These are phyloP conservation scores for Saccharomyces hybrid DNA, from an alignment of 1,139 yeast genomes.

Conservation along the genomic window DNA sequence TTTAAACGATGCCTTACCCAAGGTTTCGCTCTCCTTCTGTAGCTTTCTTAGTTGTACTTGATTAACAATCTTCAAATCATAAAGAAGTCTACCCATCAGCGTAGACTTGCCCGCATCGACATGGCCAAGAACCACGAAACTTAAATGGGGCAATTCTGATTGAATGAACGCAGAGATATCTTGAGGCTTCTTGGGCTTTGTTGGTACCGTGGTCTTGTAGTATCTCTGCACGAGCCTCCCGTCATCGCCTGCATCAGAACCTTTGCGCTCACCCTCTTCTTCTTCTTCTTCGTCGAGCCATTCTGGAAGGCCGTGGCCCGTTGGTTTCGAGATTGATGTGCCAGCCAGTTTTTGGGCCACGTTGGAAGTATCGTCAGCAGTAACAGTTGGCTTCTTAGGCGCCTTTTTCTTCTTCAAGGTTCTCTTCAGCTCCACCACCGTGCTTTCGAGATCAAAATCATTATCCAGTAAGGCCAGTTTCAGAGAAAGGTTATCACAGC, in stretches of 20 bases:
- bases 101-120: constrained; percentile 98
- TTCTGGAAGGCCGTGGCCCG: constrained; percentile 3
- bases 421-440: constrained; percentile 21
- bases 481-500: constrained; percentile 27
- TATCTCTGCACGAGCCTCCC: constrained; percentile 15
- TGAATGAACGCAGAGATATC: constrained; percentile 33
- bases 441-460: constrained; percentile 23
- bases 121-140: constrained; percentile 88
- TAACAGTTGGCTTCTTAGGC: neutral
- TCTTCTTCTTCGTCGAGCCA: constrained; percentile 14
- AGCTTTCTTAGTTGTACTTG: constrained; percentile 66
- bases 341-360: constrained; percentile 16
- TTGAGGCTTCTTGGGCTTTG: constrained; percentile 33
- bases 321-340: constrained; percentile 5
- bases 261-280: constrained; percentile 10
- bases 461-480: constrained; percentile 27
- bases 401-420: constrained; percentile 25
- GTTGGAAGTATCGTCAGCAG: constrained; percentile 32
- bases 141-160: constrained; percentile 51
- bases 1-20: constrained; percentile 90
- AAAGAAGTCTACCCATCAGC: constrained; percentile 77
- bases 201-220: constrained; percentile 24
- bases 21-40: constrained; percentile 68
- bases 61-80: constrained; percentile 76
- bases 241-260: constrained; percentile 4